phyloP scores from a whole-genome alignment of 2,329 filamentous ascomycete species.

The Diatrype stigma region DNA sequence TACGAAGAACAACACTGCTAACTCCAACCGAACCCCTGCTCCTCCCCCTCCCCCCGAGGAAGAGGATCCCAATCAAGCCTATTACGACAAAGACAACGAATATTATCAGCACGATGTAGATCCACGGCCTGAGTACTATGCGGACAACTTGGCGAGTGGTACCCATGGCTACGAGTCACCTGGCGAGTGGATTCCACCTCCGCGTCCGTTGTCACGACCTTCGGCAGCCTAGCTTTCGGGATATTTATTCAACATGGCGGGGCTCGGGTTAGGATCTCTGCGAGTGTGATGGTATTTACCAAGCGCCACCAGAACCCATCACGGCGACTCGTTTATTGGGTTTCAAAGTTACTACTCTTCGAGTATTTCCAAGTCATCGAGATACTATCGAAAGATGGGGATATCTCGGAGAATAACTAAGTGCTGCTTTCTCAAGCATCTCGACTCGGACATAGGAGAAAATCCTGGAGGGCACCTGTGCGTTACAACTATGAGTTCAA shows the following conservation, averaged over 20 bases:
- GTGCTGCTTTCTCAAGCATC: too few species aligned
- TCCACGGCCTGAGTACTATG: conserved; percentile 1
- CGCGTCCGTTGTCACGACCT: background rate
- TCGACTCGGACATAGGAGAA: too few species aligned
- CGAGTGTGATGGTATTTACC: background rate
- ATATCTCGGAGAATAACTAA: too few species aligned
- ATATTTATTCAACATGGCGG: background rate
- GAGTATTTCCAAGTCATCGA: too few species aligned
- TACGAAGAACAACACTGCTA: conserved; percentile 38
- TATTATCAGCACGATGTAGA: conserved; percentile 20
- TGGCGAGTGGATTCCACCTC: background rate
- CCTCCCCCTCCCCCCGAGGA: conserved; percentile 12
- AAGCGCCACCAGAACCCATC: conserved; percentile 3
- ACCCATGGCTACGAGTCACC: background rate
- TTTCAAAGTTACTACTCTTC: background rate
- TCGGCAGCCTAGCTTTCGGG: conserved; percentile 1
- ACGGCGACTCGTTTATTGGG: conserved; percentile 5
- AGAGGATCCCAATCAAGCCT: conserved; percentile 13
- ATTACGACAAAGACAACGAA: conserved; percentile 18
- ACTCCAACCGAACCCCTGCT: conserved; percentile 19
- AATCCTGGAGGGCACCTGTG: too few species aligned
- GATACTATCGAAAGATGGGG: too few species aligned
- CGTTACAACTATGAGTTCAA: background rate
- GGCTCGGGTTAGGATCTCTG: background rate
- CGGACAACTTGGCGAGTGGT: conserved; percentile 16